Conservation (phyloP, 2,329 filamentous ascomycete species). For the Penicillium sp. region DNA sequence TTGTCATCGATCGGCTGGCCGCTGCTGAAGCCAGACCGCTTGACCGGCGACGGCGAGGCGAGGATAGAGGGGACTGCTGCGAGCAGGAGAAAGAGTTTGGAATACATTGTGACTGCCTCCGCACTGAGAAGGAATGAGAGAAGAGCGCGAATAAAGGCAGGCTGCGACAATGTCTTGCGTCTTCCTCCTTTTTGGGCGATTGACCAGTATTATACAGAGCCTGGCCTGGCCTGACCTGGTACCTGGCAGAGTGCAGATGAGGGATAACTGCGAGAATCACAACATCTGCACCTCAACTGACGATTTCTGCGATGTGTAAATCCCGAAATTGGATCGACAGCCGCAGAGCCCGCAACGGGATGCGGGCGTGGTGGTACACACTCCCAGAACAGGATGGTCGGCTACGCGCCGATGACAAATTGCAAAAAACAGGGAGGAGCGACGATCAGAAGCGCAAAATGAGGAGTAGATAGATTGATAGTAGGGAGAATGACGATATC, state of each 20-base stretch:
- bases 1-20: slow-evolving; percentile 61
- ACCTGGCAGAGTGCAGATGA: background rate
- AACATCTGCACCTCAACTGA: slow-evolving; percentile 7
- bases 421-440: background rate
- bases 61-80: slow-evolving; percentile 24
- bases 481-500: background rate
- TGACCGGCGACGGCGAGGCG: slow-evolving; percentile 20
- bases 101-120: slow-evolving; percentile 20
- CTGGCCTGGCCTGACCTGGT: background rate
- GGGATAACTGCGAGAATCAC: background rate
- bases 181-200: background rate
- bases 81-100: slow-evolving; percentile 23
- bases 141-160: background rate
- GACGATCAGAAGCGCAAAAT: background rate
- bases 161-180: background rate
- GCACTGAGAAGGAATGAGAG: background rate
- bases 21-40: slow-evolving; percentile 48
- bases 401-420: background rate
- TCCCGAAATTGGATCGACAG: slow-evolving; percentile 11
- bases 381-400: background rate
- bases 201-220: background rate
- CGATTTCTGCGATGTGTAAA: slow-evolving; percentile 1
- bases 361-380: background rate
- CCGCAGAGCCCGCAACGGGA: background rate
- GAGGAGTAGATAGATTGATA: background rate